Base-by-base conservation (phyloP, 1,284 basidiomycete genomes). In the Irpex lacteus region DNA sequence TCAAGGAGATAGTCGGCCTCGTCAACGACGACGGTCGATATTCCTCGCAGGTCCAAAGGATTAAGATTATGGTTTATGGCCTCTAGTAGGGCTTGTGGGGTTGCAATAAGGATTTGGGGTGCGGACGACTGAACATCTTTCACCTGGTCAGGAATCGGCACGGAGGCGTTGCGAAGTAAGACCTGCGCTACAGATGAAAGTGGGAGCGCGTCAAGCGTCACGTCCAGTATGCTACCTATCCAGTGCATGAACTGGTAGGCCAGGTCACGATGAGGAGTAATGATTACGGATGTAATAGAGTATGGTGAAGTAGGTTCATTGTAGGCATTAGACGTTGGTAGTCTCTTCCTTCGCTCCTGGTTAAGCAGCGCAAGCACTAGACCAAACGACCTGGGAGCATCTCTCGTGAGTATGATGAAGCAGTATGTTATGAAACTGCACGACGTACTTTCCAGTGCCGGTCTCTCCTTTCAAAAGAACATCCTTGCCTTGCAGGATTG, bases 251-350 rank as follows among this genome's bases (percentile, higher is more conserved):
- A 81, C 73, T 93, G 91, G 69, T 83, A 82, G 3, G 86, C 91
- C 65, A 93, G 77, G 70, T 92, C 90, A 38, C 85, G 80, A 71
- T 93, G 91, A 4, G 91, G 91, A 3, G 92, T 89, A 53, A 93
- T 78, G 21, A 91, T 75, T 52, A 93, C 77, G 15, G 86, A 82
- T 15, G 66, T 62, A 11, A 63, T 67, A 44, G 3, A 44, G 18
- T 50, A 60, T 63, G 60, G 26, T 80, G 50, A 8, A 21, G n/a
- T 2, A 18, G 50, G 18, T n/a, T 8, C 18, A 19, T 19, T 21
- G 18, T 52, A 2, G 11, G 15, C 8, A 52, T 52, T 9, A 44
- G 11, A 44, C 18, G n/a, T 36, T 36, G 26, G 54, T 9, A 11
- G 13, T 59, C 55, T 57, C 47, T 54, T 7, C 59, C 7, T 15